phyloP scores from a whole-genome alignment of 257 asterid genomes.

The Linderniella brevidens region DNA sequence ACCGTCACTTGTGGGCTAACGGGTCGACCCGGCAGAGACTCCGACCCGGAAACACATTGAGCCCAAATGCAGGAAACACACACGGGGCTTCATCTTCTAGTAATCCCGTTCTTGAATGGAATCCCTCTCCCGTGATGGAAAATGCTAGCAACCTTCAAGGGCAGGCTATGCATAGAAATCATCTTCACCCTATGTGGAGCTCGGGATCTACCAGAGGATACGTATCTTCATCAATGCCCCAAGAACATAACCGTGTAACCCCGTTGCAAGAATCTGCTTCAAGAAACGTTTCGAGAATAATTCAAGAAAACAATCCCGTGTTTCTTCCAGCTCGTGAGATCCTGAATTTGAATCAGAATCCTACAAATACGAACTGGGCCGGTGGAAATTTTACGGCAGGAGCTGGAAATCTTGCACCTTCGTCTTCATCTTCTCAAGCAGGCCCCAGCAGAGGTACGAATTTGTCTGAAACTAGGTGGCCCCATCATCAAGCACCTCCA shows the following conservation, averaged over 20 bases:
- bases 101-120: no score
- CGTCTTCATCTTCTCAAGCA: constrained; percentile 20
- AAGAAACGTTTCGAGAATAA: constrained; percentile 60
- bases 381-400: constrained; percentile 28
- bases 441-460: constrained; percentile 1
- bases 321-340: constrained; percentile 26
- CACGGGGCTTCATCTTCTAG: no score
- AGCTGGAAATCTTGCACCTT: constrained; percentile 40
- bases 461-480: no score
- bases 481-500: constrained; percentile 13
- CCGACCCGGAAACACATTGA: no score
- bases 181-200: no score
- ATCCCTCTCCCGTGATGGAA: no score
- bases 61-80: no score
- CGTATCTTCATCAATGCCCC: constrained; percentile 13
- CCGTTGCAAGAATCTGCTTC: constrained; percentile 33
- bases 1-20: no score
- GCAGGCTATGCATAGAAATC: no score
- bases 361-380: constrained; percentile 32
- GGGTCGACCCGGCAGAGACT: no score
- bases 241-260: constrained; percentile 14
- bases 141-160: no score
- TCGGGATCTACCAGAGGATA: no score
- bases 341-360: constrained; percentile 33
- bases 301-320: constrained; percentile 19